Percentiles rank a stretch among this genome's conserved stretches.
Evolutionary conservation across 768 basidiomycete species (phyloP).

Genomic region (Collybiopsis confluens): DNA sequence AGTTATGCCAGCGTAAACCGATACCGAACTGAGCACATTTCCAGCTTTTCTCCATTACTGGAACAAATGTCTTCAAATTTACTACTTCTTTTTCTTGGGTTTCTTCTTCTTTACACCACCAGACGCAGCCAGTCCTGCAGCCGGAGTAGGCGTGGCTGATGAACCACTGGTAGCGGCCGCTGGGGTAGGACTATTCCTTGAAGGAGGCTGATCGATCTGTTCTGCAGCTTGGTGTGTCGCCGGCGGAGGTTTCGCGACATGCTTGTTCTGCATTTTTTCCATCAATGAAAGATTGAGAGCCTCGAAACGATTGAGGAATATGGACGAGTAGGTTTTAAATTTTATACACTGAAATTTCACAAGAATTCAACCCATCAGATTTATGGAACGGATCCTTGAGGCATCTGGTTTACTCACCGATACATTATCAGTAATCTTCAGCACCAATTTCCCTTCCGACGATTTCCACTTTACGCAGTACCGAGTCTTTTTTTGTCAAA

Average conservation of each 20-base stretch:
- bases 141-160: constrained; percentile 9
- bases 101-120: constrained; percentile 81
- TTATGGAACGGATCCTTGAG: too few relatives aligned
- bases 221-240: constrained; percentile 15
- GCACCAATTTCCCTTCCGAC: constrained; percentile 79
- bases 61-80: too few relatives aligned
- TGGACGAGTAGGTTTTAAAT: constrained; percentile 92
- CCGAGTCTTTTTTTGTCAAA: constrained; percentile 56
- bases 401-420: constrained; percentile 67
- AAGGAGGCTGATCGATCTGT: constrained; percentile 9
- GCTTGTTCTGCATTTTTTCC: constrained; percentile 78
- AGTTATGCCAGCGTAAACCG: too few relatives aligned
- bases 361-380: too few relatives aligned
- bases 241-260: constrained; percentile 25
- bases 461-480: constrained; percentile 92
- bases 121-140: constrained; percentile 28
- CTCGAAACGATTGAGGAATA: constrained; percentile 96
- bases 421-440: constrained; percentile 91
- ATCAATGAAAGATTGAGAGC: constrained; percentile 82
- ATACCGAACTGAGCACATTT: too few relatives aligned
- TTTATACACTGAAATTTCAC: constrained; percentile 88
- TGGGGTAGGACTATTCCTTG: constrained; percentile 19
- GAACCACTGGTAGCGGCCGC: background rate
- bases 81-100: constrained; percentile 56
- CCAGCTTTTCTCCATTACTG: too few relatives aligned